Conservation (phyloP, 2,329 filamentous ascomycete genomes). For the Escovopsis sp. region DNA sequence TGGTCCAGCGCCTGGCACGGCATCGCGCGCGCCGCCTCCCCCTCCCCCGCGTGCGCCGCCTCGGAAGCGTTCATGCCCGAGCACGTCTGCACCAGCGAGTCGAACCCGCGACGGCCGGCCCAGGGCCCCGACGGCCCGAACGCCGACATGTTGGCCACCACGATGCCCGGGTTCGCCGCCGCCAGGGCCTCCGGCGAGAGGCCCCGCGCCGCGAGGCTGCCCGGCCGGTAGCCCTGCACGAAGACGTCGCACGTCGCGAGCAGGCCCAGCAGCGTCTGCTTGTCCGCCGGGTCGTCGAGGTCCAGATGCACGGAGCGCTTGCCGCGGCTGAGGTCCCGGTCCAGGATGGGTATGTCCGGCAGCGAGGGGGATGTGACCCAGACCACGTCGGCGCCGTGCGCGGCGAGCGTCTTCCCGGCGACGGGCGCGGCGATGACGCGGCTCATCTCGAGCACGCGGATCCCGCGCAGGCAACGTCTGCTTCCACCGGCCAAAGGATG, state of each 20-base stretch:
- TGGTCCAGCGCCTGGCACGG: slow-evolving; percentile 44
- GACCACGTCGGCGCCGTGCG: slow-evolving; percentile 56
- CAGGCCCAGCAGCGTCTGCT: slow-evolving; percentile 36
- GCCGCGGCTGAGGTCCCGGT: slow-evolving; percentile 50
- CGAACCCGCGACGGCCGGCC: slow-evolving; percentile 32
- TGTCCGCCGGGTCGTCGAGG: slow-evolving; percentile 34
- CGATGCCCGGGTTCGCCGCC: slow-evolving; percentile 25
- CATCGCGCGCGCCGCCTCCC: slow-evolving; percentile 23
- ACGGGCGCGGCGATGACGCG: slow-evolving; percentile 58
- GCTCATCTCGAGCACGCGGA: slow-evolving; percentile 57
- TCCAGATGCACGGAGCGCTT: slow-evolving; percentile 50
- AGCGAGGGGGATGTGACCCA: slow-evolving; percentile 50
- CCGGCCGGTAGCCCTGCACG: slow-evolving; percentile 49
- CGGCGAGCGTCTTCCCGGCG: slow-evolving; percentile 50
- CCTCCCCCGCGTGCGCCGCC: slow-evolving; percentile 26
- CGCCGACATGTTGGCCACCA: slow-evolving; percentile 36
- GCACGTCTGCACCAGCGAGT: slow-evolving; percentile 35
- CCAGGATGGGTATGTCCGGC: slow-evolving; percentile 49
- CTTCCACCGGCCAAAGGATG: slow-evolving; percentile 1
- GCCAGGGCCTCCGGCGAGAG: slow-evolving; percentile 20
- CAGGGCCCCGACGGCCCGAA: slow-evolving; percentile 30
- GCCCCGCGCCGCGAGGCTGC: slow-evolving; percentile 27
- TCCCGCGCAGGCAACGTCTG: slow-evolving; percentile 30
- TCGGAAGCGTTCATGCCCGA: slow-evolving; percentile 41
- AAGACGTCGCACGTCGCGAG: slow-evolving; percentile 46